Percentiles rank a stretch among this genome's conserved stretches.
Conservation (phyloP, 73 alveolate genomes). For the Paramecium primaurelia region DNA sequence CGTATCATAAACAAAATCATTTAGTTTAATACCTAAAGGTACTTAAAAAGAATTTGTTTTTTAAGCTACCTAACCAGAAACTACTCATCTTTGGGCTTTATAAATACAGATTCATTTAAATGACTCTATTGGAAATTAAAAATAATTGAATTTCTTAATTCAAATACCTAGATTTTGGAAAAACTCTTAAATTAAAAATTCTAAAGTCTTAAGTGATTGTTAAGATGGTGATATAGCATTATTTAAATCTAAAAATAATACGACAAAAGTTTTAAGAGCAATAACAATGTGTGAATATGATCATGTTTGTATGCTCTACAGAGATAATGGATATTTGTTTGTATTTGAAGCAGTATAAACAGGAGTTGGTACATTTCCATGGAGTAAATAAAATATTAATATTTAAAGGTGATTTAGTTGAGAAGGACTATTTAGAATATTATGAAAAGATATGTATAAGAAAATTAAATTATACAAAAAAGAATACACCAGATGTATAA, state of each 20-base stretch:
- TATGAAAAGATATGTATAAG: conserved; percentile 56
- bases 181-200: background rate
- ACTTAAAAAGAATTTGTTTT: background rate
- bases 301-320: conserved; percentile 67
- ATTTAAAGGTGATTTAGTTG: background rate
- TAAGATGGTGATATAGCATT: conserved; percentile 63
- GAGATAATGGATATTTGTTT: conserved; percentile 56
- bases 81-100: background rate
- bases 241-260: conserved; percentile 40
- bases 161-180: conserved; percentile 8
- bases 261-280: conserved; percentile 42
- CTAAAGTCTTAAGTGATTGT: background rate
- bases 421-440: background rate
- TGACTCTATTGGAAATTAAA: background rate
- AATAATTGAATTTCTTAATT: background rate
- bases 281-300: conserved; percentile 52
- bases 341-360: conserved; percentile 63
- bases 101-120: background rate
- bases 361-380: conserved; percentile 65
- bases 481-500: conserved; percentile 60
- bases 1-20: background rate
- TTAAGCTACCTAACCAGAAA: background rate
- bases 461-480: conserved; percentile 50
- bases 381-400: conserved; percentile 7
- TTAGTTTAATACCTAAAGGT: background rate